Base-by-base conservation (phyloP, 371 early-diverging fungal species). In the Mucor velutinosus region DNA sequence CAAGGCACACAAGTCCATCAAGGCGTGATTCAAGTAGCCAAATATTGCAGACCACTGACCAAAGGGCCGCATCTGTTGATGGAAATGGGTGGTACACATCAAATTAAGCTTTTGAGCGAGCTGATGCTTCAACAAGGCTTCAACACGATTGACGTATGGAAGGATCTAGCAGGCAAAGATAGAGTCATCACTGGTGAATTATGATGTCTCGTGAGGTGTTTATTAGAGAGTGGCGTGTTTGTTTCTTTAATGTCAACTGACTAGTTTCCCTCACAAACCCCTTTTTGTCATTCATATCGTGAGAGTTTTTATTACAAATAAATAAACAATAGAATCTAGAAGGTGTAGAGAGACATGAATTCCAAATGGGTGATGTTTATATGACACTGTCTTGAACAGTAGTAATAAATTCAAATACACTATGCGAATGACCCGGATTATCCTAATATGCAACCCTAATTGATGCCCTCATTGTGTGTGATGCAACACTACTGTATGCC, bases 61-160 rank as follows among this genome's bases (percentile, higher is more conserved):
- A 23, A 69, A 70, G 19, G 63, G 47, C 93, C 93, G 15, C 78
- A 86, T n/a, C 37, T 94, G 27, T 87, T 90, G 2, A 87, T 94
- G 79, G 94, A 95, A 69, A 90, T 94, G 39, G 93, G 94, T 2
- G 92, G 92, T 1, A 70, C 72, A 15, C 86, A 88, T 55, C 96
- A 95, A 70, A 86, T 85, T 3, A 73, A 70, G 1, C 51, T 66
- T 1, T 81, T 92, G 4, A 66, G 67, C 7, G 57, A 66, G 4
- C 62, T 74, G 2, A 75, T 93, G 71, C 62, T 79, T 8, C 73
- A 74, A 14, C 71, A 77, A 37, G 87, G 87, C 7, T 87, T 92
- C 43, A 64, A 70, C 4, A 41, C 81, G 29, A 78, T 87, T 0
- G 73, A 82, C 35, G 83, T 90, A 0, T 92, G 93, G 92, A 88